A percentile compares a stretch with the other conserved stretches of the same genome.
Conservation (phyloP, 805 yeast genomes). For the Wickerhamomyces bisporus region DNA sequence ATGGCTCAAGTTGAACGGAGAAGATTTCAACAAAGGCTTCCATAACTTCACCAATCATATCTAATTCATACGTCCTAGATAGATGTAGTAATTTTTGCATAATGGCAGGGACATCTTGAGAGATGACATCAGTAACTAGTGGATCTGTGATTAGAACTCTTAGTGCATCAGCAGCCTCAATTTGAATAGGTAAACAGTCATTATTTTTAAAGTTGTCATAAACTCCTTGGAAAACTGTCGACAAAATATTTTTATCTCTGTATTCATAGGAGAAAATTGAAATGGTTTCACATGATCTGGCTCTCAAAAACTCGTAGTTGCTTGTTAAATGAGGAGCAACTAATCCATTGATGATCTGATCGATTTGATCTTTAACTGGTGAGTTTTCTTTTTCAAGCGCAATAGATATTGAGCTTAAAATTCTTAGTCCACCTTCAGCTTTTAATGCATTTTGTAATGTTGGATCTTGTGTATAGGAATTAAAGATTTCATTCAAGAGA, state of each 20-base stretch:
- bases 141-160: constrained; percentile 71
- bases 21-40: constrained; percentile 91
- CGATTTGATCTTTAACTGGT: constrained; percentile 58
- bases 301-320: constrained; percentile 61
- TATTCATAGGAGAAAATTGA: constrained; percentile 31
- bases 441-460: constrained; percentile 44
- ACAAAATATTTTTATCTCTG: constrained; percentile 33
- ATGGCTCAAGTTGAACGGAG: constrained; percentile 84
- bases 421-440: constrained; percentile 78
- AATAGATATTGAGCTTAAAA: constrained; percentile 67
- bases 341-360: constrained; percentile 54
- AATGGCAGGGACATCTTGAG: constrained; percentile 68
- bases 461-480: constrained; percentile 28
- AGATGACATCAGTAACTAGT: constrained; percentile 64
- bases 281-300: constrained; percentile 66
- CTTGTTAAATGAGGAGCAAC: constrained; percentile 71
- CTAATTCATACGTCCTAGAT: constrained; percentile 79
- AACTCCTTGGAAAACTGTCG: constrained; percentile 35
- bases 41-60: constrained; percentile 83
- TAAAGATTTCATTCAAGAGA: constrained; percentile 48
- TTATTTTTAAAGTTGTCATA: constrained; percentile 38
- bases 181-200: constrained; percentile 61
- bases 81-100: constrained; percentile 75
- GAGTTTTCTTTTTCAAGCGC: constrained; percentile 41
- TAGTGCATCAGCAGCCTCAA: constrained; percentile 84